Evolutionary conservation across 106 monocot genomes (phyloP), one percentile per base, ranked within the genome.

Genomic region (Iris macrosiphon): DNA sequence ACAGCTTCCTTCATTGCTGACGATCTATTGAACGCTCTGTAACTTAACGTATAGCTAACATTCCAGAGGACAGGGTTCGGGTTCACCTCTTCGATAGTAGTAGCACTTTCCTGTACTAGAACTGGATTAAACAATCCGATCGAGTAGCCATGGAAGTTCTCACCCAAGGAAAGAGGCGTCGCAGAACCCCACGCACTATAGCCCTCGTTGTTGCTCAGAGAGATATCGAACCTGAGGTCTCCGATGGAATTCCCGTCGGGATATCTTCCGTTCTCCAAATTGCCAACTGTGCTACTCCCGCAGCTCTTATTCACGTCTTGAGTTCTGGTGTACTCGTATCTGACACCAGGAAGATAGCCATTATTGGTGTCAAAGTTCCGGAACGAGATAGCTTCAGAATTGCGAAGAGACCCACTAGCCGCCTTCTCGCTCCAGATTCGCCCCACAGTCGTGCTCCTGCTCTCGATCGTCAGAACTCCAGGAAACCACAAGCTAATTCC

Each of bases 401-500:
- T 23, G 12, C 24, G 25, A 15, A 22, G 39, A 57, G n/a, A n/a
- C n/a, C n/a, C n/a, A n/a, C n/a, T 9, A 15, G 13, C 33, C 39
- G 9, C 39, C 25, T 1, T 40, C 38, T 38, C 39, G 24, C 65
- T 78, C 78, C 73, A 78, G 23, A 83, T 74, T 2, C 47, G 50
- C 0, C 78, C 78, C 2, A 60, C 39, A 15, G 61, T 22, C 1
- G 23, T 16, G 52, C 45, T 74, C 61, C 74, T 57, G 16, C 44
- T 63, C 60, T 44, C 58, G 9, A 83, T 55, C 2, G 83, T 41
- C 28, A 63, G 13, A 10, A 49, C 26, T 15, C 49, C n/a, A 17
- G 78, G 74, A 50, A 78, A 83, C 59, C 74, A 62, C 19, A 83
- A 42, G 27, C 50, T 71, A 35, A 83, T 1, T 4, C 78, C 62